phyloP scores from a whole-genome alignment of 2,329 filamentous ascomycete genomes.

The Xylaria digitata region DNA sequence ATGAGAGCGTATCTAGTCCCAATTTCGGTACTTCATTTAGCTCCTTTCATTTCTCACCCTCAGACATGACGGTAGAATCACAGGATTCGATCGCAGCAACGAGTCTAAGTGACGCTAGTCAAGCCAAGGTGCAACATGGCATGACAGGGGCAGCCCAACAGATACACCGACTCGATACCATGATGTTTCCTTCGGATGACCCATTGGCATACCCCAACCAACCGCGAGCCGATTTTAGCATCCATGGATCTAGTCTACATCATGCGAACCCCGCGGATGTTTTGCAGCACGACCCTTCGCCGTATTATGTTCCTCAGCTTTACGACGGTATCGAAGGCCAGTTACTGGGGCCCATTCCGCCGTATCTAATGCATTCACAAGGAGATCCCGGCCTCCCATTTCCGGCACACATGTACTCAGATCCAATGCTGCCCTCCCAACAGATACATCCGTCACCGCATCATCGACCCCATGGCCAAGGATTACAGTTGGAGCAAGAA shows the following conservation, averaged over 20 bases:
- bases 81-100: constrained; percentile 43
- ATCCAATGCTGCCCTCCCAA: constrained; percentile 57
- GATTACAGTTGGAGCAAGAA: constrained; percentile 42
- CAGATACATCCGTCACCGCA: constrained; percentile 51
- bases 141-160: constrained; percentile 54
- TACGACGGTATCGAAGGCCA: constrained; percentile 79
- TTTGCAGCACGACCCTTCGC: constrained; percentile 52
- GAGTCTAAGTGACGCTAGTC: constrained; percentile 47
- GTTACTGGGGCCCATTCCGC: constrained; percentile 75
- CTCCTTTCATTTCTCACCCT: constrained; percentile 45
- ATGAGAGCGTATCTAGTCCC: constrained; percentile 39
- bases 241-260: constrained; percentile 47
- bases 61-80: constrained; percentile 43
- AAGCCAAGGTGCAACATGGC: constrained; percentile 44
- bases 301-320: constrained; percentile 64
- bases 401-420: constrained; percentile 58
- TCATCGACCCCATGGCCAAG: constrained; percentile 46
- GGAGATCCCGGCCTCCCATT: constrained; percentile 57
- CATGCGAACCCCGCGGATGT: constrained; percentile 49
- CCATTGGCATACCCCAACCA: constrained; percentile 84
- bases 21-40: constrained; percentile 41
- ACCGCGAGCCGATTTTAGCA: constrained; percentile 71
- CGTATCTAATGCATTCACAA: constrained; percentile 72
- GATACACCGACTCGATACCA: constrained; percentile 76
- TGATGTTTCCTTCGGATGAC: constrained; percentile 84